Evolutionary conservation across 2,329 filamentous ascomycete genomes (phyloP).

Genomic region (Triangularia verruculosa): DNA sequence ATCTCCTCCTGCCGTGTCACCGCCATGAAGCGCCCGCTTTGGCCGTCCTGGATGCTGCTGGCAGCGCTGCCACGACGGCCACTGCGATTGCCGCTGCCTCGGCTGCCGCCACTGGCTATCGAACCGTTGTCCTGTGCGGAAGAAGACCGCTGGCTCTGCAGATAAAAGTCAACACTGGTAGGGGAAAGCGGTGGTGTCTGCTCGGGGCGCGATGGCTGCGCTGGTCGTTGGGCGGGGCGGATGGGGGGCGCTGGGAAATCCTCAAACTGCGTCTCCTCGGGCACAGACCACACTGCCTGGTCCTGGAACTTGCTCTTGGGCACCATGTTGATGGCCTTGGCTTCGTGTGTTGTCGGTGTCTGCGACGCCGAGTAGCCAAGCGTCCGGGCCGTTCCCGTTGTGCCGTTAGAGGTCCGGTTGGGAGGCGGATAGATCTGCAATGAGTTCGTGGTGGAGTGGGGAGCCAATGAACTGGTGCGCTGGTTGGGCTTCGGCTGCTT

Average conservation of each 20-base stretch:
- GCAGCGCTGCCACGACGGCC: slow-evolving; percentile 20
- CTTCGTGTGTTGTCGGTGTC: slow-evolving; percentile 33
- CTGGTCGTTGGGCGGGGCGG: slow-evolving; percentile 17
- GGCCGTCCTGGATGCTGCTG: slow-evolving; percentile 28
- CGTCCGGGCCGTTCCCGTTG: slow-evolving; percentile 38
- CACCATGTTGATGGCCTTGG: slow-evolving; percentile 39
- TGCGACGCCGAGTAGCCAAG: neutral
- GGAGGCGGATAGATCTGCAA: slow-evolving; percentile 4
- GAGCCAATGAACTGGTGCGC: slow-evolving; percentile 33
- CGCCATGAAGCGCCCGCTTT: slow-evolving; percentile 50
- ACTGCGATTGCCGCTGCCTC: slow-evolving; percentile 16
- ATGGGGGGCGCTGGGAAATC: slow-evolving; percentile 26
- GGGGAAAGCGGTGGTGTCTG: slow-evolving; percentile 51
- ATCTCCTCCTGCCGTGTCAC: slow-evolving; percentile 58
- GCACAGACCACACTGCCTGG: neutral
- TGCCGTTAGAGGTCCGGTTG: slow-evolving; percentile 36
- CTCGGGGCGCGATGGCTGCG: slow-evolving; percentile 24
- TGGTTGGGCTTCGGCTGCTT: slow-evolving; percentile 12
- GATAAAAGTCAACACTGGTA: slow-evolving; percentile 48
- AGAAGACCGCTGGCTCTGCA: slow-evolving; percentile 34
- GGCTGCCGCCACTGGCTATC: slow-evolving; percentile 30
- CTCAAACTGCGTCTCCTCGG: slow-evolving; percentile 16
- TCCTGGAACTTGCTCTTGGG: slow-evolving; percentile 28
- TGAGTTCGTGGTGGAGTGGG: slow-evolving; percentile 20
- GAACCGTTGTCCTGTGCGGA: slow-evolving; percentile 32